Conservation (phyloP, 768 basidiomycete genomes). For the Termitomyces sp. region DNA sequence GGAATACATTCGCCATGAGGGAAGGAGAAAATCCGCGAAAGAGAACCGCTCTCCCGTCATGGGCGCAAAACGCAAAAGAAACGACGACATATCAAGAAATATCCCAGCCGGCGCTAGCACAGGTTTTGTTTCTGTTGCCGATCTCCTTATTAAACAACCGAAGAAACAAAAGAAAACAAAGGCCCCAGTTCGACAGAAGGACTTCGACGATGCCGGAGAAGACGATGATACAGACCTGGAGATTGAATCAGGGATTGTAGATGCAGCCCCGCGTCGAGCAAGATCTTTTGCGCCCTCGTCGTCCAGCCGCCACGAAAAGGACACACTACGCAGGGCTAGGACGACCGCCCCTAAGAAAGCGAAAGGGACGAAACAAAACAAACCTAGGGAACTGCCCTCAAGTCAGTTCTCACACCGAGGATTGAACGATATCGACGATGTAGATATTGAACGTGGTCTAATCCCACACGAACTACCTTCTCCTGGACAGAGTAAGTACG, state of each 20-base stretch:
- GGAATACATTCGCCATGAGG: constrained; percentile 55
- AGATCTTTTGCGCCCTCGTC: constrained; percentile 35
- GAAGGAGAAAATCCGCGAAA: constrained; percentile 29
- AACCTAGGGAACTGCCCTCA: constrained; percentile 19
- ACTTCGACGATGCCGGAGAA: constrained; percentile 50
- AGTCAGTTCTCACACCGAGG: constrained; percentile 42
- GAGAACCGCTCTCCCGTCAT: constrained; percentile 24
- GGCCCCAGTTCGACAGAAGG: constrained; percentile 18
- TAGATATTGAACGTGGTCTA: constrained; percentile 46
- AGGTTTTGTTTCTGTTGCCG: constrained; percentile 67
- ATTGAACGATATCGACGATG: constrained; percentile 50
- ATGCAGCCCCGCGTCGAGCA: constrained; percentile 43
- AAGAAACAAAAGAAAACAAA: constrained; percentile 39
- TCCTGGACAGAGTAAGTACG: background rate
- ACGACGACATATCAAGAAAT: constrained; percentile 62
- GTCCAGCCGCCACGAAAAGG: constrained; percentile 26
- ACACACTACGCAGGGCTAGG: constrained; percentile 38
- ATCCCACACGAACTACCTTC: background rate
- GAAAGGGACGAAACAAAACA: constrained; percentile 22
- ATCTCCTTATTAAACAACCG: constrained; percentile 51
- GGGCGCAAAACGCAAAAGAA: constrained; percentile 62
- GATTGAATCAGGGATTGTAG: constrained; percentile 49
- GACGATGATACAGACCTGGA: constrained; percentile 70
- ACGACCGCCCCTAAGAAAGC: constrained; percentile 31
- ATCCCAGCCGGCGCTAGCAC: constrained; percentile 68